Percentiles rank a stretch among this genome's conserved stretches.
These are phyloP conservation scores for Nepenthes mirabilis DNA, from an alignment of 148 eudicot genomes.

Conservation along the genomic window DNA sequence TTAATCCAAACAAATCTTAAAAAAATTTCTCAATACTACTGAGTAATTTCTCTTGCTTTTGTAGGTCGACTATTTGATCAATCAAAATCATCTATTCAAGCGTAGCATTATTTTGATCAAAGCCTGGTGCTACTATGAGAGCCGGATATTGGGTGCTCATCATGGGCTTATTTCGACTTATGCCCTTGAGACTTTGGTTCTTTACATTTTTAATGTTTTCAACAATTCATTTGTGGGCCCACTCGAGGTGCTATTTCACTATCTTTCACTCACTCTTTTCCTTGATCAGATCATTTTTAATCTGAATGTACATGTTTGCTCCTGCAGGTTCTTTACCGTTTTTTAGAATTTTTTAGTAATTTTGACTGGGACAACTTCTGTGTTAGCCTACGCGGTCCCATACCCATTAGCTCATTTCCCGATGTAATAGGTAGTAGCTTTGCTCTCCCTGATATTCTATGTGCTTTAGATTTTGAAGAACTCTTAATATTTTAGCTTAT, in stretches of 20 bases:
- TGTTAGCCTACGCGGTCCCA: conserved; percentile 91
- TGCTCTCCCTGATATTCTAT: neutral
- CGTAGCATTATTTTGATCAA: conserved; percentile 92
- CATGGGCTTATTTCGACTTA: conserved; percentile 95
- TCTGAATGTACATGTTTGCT: neutral
- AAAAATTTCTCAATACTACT: no score
- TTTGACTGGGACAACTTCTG: conserved; percentile 95
- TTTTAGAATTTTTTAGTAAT: conserved; percentile 84
- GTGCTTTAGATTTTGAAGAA: neutral
- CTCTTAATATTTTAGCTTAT: neutral
- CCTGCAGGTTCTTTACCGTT: conserved; percentile 81
- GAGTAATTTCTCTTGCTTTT: conserved; percentile 1
- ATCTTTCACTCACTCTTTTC: neutral
- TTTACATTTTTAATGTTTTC: conserved; percentile 89
- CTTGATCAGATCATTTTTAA: neutral
- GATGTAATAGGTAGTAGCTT: conserved; percentile 46
- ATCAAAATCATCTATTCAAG: conserved; percentile 77
- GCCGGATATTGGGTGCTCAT: conserved; percentile 96
- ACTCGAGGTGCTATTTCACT: conserved; percentile 51
- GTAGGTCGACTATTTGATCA: conserved; percentile 75
- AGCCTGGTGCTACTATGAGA: conserved; percentile 98
- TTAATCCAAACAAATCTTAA: no score
- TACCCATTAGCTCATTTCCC: conserved; percentile 70
- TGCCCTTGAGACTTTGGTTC: conserved; percentile 92
- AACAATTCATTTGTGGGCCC: conserved; percentile 85